These are phyloP conservation scores for Metschnikowia similis DNA, from an alignment of 805 yeast genomes.

Conservation along the genomic window DNA sequence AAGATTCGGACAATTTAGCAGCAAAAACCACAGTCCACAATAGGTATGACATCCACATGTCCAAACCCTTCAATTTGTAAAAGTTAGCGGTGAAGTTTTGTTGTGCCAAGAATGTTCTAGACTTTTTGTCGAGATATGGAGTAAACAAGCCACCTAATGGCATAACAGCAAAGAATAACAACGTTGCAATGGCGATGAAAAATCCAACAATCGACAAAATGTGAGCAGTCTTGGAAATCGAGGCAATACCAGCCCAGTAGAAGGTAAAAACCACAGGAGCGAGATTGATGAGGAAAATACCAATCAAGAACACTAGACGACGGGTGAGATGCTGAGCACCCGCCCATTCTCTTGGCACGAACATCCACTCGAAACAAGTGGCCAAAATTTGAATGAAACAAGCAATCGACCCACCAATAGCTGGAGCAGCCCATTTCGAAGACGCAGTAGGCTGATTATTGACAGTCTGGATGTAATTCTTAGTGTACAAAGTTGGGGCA, in stretches of 20 bases:
- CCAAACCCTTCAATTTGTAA: constrained; percentile 74
- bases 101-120: constrained; percentile 86
- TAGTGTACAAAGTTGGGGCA: constrained; percentile 87
- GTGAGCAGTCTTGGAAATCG: constrained; percentile 66
- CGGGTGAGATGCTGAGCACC: constrained; percentile 96
- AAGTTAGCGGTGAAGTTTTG: constrained; percentile 95
- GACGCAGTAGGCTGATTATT: constrained; percentile 88
- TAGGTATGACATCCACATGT: constrained; percentile 93
- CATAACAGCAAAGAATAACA: constrained; percentile 86
- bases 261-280: constrained; percentile 86
- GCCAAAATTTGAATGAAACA: constrained; percentile 77
- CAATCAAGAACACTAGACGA: constrained; percentile 70
- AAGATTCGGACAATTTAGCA: constrained; percentile 81
- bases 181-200: constrained; percentile 80
- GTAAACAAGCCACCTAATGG: constrained; percentile 97
- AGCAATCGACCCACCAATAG: constrained; percentile 90
- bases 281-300: constrained; percentile 66
- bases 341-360: constrained; percentile 97
- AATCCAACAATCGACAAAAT: constrained; percentile 83
- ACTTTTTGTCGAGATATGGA: constrained; percentile 78
- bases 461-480: constrained; percentile 74
- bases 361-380: constrained; percentile 88
- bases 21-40: constrained; percentile 87
- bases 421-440: constrained; percentile 88
- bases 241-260: constrained; percentile 67